These are phyloP conservation scores for Rhizoclosmatium globosum DNA, from an alignment of 192 early-diverging fungal species.

Conservation along the genomic window DNA sequence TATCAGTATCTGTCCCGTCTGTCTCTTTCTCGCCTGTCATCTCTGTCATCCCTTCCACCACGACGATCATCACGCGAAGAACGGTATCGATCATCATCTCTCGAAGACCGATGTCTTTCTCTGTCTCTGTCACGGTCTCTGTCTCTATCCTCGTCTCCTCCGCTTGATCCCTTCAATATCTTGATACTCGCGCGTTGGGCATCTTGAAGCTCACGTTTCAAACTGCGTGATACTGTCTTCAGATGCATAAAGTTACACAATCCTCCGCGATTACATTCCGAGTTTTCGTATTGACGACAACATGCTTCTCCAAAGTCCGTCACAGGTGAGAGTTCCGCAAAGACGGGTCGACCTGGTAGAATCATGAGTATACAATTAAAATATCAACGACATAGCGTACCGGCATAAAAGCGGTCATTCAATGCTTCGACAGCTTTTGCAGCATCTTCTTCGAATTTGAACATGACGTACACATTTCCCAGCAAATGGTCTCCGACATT, in stretches of 20 bases:
- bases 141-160: not conserved
- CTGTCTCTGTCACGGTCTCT: slow-evolving; percentile 11
- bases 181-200: slow-evolving; percentile 67
- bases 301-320: slow-evolving; percentile 98
- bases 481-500: slow-evolving; percentile 98
- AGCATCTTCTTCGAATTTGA: slow-evolving; percentile 90
- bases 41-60: too few species aligned
- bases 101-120: not conserved
- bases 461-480: slow-evolving; percentile 94
- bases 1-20: too few species aligned
- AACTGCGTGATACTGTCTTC: slow-evolving; percentile 77
- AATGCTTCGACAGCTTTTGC: slow-evolving; percentile 89
- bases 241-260: slow-evolving; percentile 99
- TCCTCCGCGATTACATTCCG: slow-evolving; percentile 94
- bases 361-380: not conserved
- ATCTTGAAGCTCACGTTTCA: slow-evolving; percentile 84
- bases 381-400: slow-evolving; percentile 38
- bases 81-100: not conserved
- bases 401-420: slow-evolving; percentile 95
- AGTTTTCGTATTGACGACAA: slow-evolving; percentile 95
- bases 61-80: slow-evolving; percentile 2
- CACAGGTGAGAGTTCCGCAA: slow-evolving; percentile 96
- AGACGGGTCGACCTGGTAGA: slow-evolving; percentile 78
- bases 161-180: slow-evolving; percentile 16
- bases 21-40: too few species aligned